Base-by-base conservation (phyloP, 306 rosid genomes). In the Canavalia gladiata region DNA sequence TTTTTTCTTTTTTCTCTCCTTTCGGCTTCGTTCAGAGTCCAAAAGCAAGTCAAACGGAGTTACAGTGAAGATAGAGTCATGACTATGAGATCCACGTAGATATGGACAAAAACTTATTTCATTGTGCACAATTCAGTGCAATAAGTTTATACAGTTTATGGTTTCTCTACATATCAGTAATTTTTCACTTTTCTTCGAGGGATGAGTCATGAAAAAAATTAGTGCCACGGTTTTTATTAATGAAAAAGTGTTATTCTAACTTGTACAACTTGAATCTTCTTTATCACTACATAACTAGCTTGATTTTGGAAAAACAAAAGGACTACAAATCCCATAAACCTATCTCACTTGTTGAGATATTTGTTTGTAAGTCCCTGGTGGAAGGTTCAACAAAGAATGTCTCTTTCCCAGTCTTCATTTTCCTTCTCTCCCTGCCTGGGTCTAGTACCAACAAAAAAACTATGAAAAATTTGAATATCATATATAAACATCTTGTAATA, bases 231-330 rank as follows among this genome's bases (percentile, higher is more conserved):
- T 35, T 64, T 64, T 55, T 49, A 5, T 28, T 77, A 54, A 18
- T 9, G 25, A 60, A 75, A 13, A 9, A 60, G 51, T 50, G 45
- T 45, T 51, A 35, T 68, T 67, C 18, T 25, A 62, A 42, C 64
- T 35, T 70, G 45, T 54, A 71, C 68, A 72, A 45, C 65, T 35
- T 63, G 76, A 6, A 77, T 63, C 33, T 45, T 54, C 52, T 83
- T 82, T 58, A 82, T 69, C 74, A 76, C 76, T 43, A 34, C 57
- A 71, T 54, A 25, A 71, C 54, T 25, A 55, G 8, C 42, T 42
- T 33, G 30, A 18, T 62, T 62, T 33, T 41, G 10, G 25, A 69
- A 63, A 69, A 30, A 25, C 4, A 43, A 68, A 57, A 47, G 49
- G 55, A 42, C 43, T 0, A 10, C 25, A 42, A 43, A 63, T 18